These are phyloP conservation scores for Mangifera indica DNA, from an alignment of 345 rosid genomes.

Conservation along the genomic window DNA sequence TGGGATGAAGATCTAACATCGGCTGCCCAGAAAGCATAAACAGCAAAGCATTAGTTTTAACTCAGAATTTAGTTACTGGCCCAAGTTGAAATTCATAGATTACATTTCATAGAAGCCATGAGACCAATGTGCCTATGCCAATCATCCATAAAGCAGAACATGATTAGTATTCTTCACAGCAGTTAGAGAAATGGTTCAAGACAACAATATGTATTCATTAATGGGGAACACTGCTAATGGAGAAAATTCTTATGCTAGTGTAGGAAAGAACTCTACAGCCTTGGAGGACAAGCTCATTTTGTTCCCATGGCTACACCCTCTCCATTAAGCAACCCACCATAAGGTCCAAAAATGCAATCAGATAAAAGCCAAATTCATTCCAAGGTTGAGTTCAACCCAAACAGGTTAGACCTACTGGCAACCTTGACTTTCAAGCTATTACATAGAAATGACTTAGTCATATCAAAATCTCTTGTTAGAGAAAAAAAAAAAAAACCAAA, in stretches of 20 bases:
- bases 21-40: slow-evolving; percentile 52
- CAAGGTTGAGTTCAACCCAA: not conserved
- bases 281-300: not conserved
- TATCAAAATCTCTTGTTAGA: too few species aligned
- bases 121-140: not conserved
- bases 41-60: slow-evolving; percentile 18
- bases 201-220: too few species aligned
- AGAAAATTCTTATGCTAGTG: too few species aligned
- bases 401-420: not conserved
- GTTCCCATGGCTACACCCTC: not conserved
- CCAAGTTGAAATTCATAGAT: not conserved
- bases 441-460: not conserved
- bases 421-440: not conserved
- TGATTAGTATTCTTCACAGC: not conserved
- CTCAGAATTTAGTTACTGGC: not conserved
- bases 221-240: too few species aligned
- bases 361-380: not conserved
- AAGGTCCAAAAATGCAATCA: not conserved
- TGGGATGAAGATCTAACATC: slow-evolving; percentile 52
- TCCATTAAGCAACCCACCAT: not conserved
- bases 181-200: too few species aligned
- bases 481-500: not conserved
- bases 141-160: not conserved
- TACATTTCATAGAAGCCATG: not conserved
- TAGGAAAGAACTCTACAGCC: too few species aligned